Evolutionary conservation across 805 yeast genomes (phyloP), one percentile per base, ranked within the genome.

Genomic region (Monosporozyma unispora): DNA sequence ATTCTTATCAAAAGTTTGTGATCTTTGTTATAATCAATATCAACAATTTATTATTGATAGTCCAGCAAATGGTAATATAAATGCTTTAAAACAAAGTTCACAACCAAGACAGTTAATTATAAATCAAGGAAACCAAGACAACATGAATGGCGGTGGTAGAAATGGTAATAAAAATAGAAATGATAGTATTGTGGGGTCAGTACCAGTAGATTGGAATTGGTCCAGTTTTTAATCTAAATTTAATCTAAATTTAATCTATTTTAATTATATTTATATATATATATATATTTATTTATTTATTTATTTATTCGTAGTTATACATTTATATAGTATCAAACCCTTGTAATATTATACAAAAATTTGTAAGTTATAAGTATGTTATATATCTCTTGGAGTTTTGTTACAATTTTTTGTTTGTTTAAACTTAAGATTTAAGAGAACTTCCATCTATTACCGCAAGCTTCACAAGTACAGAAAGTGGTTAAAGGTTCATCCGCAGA

Each of bases 401-500:
- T n/a, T n/a, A n/a, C n/a, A n/a, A n/a, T n/a, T n/a, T n/a, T n/a
- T n/a, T n/a, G n/a, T n/a, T n/a, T n/a, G n/a, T n/a, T n/a, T n/a
- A n/a, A n/a, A n/a, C n/a, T n/a, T n/a, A n/a, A n/a, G n/a, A 29
- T 11, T 57, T 66, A 90, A 29, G 95, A 86, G 65, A 93, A 93
- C 70, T 93, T 93, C 99, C 99, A 93, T 68, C 98, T 80, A 64
- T 93, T 88, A 54, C 98, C 98, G 73, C 99, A 93, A 56, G 80
- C 87, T 62, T 90, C 97, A 73, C 99, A 93, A 3, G 96, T 90
- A 73, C 99, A 93, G 66, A 93, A 93, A 1, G 99, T 93, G 7
- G 99, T 93, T 61, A 93, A 78, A 52, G 99, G 99, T 70, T 93
- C 99, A 79, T 93, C 99, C 18, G 99, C 99, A 50, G 96, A 87